These are phyloP conservation scores for Astrephomene gubernaculifera DNA, from an alignment of 139 green algal species.

Conservation along the genomic window DNA sequence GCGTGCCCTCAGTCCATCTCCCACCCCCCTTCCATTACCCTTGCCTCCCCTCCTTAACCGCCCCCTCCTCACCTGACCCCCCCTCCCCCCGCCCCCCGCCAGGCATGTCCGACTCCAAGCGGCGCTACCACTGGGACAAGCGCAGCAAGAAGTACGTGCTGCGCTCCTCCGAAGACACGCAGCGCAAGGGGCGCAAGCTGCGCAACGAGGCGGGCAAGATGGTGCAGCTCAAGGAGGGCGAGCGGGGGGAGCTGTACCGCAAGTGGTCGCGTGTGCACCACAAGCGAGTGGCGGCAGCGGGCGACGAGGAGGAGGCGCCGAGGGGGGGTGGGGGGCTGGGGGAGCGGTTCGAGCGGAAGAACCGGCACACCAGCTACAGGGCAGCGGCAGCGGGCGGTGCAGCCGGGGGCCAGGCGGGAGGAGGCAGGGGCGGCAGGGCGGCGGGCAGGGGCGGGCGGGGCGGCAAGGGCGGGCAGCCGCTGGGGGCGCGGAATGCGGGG, in stretches of 20 bases:
- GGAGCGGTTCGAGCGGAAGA: constrained; percentile 50
- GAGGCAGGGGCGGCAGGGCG: background rate
- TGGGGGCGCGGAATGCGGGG: constrained; percentile 17
- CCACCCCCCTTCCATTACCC: background rate
- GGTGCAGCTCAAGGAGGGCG: constrained; percentile 45
- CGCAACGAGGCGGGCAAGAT: constrained; percentile 47
- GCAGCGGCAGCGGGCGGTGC: background rate
- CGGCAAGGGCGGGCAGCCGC: background rate
- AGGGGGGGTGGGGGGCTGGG: background rate
- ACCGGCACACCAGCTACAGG: constrained; percentile 38
- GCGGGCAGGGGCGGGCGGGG: background rate
- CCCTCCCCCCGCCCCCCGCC: constrained; percentile 29
- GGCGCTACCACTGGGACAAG: constrained; percentile 88
- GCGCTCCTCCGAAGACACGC: constrained; percentile 60
- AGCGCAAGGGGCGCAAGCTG: constrained; percentile 37
- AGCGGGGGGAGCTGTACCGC: constrained; percentile 68
- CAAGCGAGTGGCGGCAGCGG: constrained; percentile 57
- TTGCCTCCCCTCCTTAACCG: background rate
- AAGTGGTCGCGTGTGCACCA: constrained; percentile 79
- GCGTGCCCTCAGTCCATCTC: too few species aligned
- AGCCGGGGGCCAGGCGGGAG: background rate
- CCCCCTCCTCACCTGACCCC: background rate
- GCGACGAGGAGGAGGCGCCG: constrained; percentile 41
- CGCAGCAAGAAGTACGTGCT: constrained; percentile 80
- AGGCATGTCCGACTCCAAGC: constrained; percentile 62